Evolutionary conservation across 2,329 filamentous ascomycete species (phyloP).

Genomic region (Chaetomiaceae sp.): DNA sequence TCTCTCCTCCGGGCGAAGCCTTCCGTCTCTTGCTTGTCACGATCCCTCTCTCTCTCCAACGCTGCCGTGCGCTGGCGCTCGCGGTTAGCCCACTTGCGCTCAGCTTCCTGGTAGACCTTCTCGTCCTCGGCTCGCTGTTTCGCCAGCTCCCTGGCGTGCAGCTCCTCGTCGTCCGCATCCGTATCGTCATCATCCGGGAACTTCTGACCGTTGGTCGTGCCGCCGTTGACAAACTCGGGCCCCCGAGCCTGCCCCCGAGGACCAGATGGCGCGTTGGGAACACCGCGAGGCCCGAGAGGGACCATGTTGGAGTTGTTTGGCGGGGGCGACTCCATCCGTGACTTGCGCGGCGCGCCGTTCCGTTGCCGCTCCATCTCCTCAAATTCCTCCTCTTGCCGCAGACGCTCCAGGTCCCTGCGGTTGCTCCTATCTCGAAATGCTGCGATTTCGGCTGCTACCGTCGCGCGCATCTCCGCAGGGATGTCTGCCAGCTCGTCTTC

Average conservation of each 20-base stretch:
- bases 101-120: constrained; percentile 76
- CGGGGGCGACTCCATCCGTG: constrained; percentile 68
- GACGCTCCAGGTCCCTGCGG: constrained; percentile 78
- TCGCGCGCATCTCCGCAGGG: constrained; percentile 91
- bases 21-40: constrained; percentile 70
- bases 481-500: constrained; percentile 96
- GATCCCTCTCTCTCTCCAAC: constrained; percentile 75
- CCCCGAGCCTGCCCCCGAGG: constrained; percentile 55
- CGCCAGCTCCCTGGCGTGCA: constrained; percentile 65
- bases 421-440: constrained; percentile 91
- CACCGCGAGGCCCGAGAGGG: constrained; percentile 66
- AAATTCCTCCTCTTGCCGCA: constrained; percentile 85
- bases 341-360: constrained; percentile 58
- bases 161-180: constrained; percentile 79
- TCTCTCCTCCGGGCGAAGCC: constrained; percentile 62
- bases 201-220: constrained; percentile 57
- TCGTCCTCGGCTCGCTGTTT: constrained; percentile 73
- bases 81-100: constrained; percentile 85
- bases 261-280: constrained; percentile 69
- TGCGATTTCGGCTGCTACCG: constrained; percentile 88
- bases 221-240: constrained; percentile 78
- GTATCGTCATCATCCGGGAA: constrained; percentile 79
- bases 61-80: constrained; percentile 81
- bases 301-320: constrained; percentile 63
- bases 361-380: constrained; percentile 78